phyloP scores from a whole-genome alignment of 192 early-diverging fungal species.

The Umbelopsis ramanniana region DNA sequence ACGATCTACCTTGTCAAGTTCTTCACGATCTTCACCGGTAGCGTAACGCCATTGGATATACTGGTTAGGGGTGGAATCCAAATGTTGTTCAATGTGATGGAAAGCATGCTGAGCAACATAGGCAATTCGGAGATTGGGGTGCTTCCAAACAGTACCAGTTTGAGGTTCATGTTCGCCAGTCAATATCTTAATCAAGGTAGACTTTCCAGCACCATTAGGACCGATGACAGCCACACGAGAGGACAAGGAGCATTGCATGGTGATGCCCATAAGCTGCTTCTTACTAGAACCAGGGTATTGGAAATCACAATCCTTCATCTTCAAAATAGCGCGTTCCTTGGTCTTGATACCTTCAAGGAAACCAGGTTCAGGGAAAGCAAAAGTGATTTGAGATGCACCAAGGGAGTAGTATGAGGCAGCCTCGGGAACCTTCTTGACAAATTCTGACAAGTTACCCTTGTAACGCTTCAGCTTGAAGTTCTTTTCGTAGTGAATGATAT shows the following conservation, averaged over 20 bases:
- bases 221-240: conserved; percentile 84
- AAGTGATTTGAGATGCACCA: conserved; percentile 63
- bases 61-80: conserved; percentile 81
- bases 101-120: conserved; percentile 90
- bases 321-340: conserved; percentile 77
- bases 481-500: conserved; percentile 85
- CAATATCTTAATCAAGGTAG: conserved; percentile 74
- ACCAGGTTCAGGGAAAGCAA: conserved; percentile 77
- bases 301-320: conserved; percentile 74
- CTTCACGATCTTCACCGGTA: conserved; percentile 79
- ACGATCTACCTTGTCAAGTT: conserved; percentile 72
- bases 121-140: conserved; percentile 86
- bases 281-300: conserved; percentile 70
- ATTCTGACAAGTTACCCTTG: conserved; percentile 80
- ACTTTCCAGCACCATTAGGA: conserved; percentile 77
- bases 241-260: conserved; percentile 68
- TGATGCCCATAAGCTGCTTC: conserved; percentile 63
- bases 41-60: conserved; percentile 88
- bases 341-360: conserved; percentile 76
- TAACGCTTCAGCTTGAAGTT: conserved; percentile 76
- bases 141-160: conserved; percentile 77
- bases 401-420: conserved; percentile 81
- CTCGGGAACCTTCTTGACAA: conserved; percentile 76
- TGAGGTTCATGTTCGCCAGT: conserved; percentile 78
- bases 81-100: conserved; percentile 84